Conservation (phyloP, 352 stramenopile genomes). For the Discostella stelligera region DNA sequence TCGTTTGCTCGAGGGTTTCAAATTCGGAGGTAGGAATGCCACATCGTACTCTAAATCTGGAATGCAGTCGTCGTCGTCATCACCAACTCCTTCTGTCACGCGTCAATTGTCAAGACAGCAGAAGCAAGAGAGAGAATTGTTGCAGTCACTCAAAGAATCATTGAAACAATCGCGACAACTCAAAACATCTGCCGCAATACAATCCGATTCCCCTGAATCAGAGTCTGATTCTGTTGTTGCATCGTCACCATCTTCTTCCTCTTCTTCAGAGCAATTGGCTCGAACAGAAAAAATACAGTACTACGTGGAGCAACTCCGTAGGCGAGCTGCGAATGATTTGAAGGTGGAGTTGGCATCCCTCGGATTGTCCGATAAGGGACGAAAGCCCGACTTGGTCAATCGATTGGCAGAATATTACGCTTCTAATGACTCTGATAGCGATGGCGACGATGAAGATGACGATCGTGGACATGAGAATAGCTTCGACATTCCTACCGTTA, state of each 20-base stretch:
- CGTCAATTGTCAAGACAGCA: slow-evolving; percentile 24
- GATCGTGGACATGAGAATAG: slow-evolving; percentile 6
- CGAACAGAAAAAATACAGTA: slow-evolving; percentile 23
- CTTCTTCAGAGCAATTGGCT: slow-evolving; percentile 9
- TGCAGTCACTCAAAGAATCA: slow-evolving; percentile 33
- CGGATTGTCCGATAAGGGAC: slow-evolving; percentile 53
- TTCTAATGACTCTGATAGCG: slow-evolving; percentile 16
- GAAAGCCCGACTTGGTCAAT: slow-evolving; percentile 75
- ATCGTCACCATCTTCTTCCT: no score
- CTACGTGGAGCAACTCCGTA: slow-evolving; percentile 36
- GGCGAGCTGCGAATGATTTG: slow-evolving; percentile 61
- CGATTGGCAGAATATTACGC: slow-evolving; percentile 66
- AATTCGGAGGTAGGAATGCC: slow-evolving; percentile 13
- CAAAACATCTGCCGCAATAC: background rate
- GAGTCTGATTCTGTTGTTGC: background rate
- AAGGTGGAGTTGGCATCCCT: slow-evolving; percentile 68
- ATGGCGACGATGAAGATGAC: slow-evolving; percentile 22
- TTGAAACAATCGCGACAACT: slow-evolving; percentile 15
- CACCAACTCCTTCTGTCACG: background rate
- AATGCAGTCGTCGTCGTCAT: background rate
- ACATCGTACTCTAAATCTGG: background rate
- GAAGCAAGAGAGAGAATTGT: slow-evolving; percentile 25
- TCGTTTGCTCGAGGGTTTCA: slow-evolving; percentile 46
- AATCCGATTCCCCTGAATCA: background rate
- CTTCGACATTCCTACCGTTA: slow-evolving; percentile 10